Percentiles rank a stretch among this genome's conserved stretches.
Conservation (phyloP, 768 basidiomycete genomes). For the Auriculariales sp. region DNA sequence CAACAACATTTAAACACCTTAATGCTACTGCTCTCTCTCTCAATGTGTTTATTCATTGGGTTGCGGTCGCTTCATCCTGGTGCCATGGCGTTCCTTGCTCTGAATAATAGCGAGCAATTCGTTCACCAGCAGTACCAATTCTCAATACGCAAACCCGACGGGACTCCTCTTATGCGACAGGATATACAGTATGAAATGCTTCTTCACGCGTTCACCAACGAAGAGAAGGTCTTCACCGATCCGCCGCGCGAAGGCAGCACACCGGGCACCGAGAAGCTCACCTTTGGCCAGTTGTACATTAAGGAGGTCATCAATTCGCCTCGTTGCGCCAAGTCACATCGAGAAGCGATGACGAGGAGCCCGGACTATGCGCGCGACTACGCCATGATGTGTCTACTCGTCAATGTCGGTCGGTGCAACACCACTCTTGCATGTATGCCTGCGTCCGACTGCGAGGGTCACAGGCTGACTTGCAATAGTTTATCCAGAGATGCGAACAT, state of each 20-base stretch:
- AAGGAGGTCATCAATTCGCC: slow-evolving; percentile 61
- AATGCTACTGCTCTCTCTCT: too few relatives aligned
- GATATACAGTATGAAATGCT: slow-evolving; percentile 76
- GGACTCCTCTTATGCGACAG: slow-evolving; percentile 47
- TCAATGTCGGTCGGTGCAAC: slow-evolving; percentile 70
- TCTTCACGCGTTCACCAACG: slow-evolving; percentile 60
- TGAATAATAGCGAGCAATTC: not conserved
- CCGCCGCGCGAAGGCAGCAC: slow-evolving; percentile 14
- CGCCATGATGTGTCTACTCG: slow-evolving; percentile 57
- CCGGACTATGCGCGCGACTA: slow-evolving; percentile 49
- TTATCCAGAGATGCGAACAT: slow-evolving; percentile 69
- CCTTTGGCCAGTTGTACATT: slow-evolving; percentile 74
- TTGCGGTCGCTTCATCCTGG: too few relatives aligned
- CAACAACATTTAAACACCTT: too few relatives aligned
- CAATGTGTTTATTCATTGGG: too few relatives aligned
- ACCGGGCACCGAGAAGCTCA: slow-evolving; percentile 45
- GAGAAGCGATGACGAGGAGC: slow-evolving; percentile 57
- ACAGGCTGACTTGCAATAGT: slow-evolving; percentile 29
- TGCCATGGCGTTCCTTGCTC: too few relatives aligned
- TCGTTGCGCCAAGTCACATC: slow-evolving; percentile 55
- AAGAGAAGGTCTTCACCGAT: slow-evolving; percentile 47
- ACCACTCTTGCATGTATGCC: slow-evolving; percentile 70
- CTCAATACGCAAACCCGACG: slow-evolving; percentile 23
- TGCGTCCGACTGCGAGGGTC: slow-evolving; percentile 1
- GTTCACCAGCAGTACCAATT: not conserved